Evolutionary conservation across 225 moss, liverwort and hornwort genomes (phyloP).

Genomic region (Anthoceros angustus): DNA sequence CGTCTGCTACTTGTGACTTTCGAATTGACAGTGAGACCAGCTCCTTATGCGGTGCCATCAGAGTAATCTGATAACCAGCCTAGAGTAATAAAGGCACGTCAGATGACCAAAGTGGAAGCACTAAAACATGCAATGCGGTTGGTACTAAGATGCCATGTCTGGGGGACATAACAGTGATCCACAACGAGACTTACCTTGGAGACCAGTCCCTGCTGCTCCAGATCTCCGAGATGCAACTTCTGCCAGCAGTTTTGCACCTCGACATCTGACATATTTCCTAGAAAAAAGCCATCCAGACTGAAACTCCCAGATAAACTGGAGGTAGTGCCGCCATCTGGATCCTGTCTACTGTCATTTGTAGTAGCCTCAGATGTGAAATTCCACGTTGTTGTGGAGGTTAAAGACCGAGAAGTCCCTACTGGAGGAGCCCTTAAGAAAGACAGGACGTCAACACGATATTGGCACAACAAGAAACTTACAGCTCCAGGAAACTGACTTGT

Average conservation of each 20-base stretch:
- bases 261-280: neutral
- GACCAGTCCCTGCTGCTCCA: slow-evolving; percentile 19
- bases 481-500: slow-evolving; percentile 22
- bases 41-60: slow-evolving; percentile 27
- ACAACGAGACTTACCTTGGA: slow-evolving; percentile 22
- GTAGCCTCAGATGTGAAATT: slow-evolving; percentile 21
- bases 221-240: slow-evolving; percentile 22
- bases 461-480: slow-evolving; percentile 34
- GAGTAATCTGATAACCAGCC: neutral
- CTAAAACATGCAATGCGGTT: too few relatives aligned
- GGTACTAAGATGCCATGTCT: too few relatives aligned
- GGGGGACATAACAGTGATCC: too few relatives aligned
- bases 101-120: too few relatives aligned
- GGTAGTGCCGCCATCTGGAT: neutral
- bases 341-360: neutral
- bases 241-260: slow-evolving; percentile 22
- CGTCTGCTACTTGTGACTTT: slow-evolving; percentile 11
- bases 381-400: slow-evolving; percentile 19
- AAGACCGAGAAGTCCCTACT: neutral
- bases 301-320: neutral
- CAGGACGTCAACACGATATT: slow-evolving; percentile 42
- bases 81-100: neutral
- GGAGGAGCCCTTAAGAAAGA: slow-evolving; percentile 29
- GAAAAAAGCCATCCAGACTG: neutral
- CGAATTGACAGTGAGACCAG: slow-evolving; percentile 23